Evolutionary conservation across 306 rosid genomes (phyloP), one percentile per base, ranked within the genome.

Genomic region (Vicia faba): DNA sequence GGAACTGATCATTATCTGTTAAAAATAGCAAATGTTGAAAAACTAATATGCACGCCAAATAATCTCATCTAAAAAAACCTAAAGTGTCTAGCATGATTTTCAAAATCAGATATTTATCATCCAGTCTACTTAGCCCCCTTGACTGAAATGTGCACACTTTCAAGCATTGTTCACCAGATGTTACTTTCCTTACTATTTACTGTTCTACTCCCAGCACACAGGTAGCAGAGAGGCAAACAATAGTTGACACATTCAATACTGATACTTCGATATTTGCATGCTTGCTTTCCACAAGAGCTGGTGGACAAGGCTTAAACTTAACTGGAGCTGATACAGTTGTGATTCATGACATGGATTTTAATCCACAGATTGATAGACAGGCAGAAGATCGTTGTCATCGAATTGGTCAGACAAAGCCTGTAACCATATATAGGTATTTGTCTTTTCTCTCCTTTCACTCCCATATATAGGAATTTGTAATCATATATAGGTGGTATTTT

Each of bases 361-460:
- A 93, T 69, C 98, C 96, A 41, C 96, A 93, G 78, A 93, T 88
- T 63, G 98, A 93, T 48, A 87, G 91, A 15, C 98, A 93, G 79
- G 98, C 97, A 6, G 98, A 93, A 74, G 98, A 93, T 70, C 91
- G 97, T 3, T 93, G 98, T 69, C 96, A 93, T 80, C 85, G 98
- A 55, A 88, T 89, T 15, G 98, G 98, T 60, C 98, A 89, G 80
- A 86, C 86, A 12, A 89, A 83, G 84, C 91, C 91, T 41, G 97
- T 93, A 69, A 86, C 98, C 45, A 61, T 89, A 72, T 86, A 93
- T 77, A 84, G 97, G 98, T 90, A 77, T 62, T 64, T 55, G 25
- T 41, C 54, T 49, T 3, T 72, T 51, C 38, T 51, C 68, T 65
- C 59, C 14, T 7, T 74, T 69, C 59, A 31, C 64, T 60, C n/a